Evolutionary conservation across 495 filamentous ascomycete genomes (phyloP).

Genomic region (Rhypophila decipiens): DNA sequence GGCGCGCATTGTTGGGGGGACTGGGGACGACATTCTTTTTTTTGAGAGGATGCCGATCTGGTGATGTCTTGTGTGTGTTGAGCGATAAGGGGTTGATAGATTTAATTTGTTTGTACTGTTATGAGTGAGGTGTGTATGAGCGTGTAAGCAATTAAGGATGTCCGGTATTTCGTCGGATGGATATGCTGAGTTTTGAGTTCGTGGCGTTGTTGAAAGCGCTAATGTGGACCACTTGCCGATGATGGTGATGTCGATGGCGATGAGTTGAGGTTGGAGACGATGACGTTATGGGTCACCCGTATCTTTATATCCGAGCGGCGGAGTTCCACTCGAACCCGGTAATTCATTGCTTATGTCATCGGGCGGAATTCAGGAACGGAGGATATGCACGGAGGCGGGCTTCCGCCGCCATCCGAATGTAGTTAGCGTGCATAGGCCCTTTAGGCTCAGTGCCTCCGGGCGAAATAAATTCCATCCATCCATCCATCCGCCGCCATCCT

Average conservation of each 20-base stretch:
- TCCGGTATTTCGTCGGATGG: no score
- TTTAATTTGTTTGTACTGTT: not conserved
- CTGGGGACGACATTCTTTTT: not conserved
- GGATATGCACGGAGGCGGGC: no score
- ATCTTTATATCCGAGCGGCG: not conserved
- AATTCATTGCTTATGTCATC: no score
- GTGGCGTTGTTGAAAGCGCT: not conserved
- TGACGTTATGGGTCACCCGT: not conserved
- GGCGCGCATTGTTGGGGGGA: slow-evolving; percentile 48
- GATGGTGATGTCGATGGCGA: not conserved
- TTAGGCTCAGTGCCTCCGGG: no score
- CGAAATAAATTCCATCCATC: no score
- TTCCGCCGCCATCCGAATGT: no score
- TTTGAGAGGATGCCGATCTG: not conserved
- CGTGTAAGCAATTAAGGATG: no score
- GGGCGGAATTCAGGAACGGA: no score
- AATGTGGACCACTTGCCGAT: not conserved
- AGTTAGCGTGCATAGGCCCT: no score
- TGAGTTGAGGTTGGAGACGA: not conserved
- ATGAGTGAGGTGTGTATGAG: not conserved
- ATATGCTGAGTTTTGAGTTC: no score
- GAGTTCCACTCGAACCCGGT: no score
- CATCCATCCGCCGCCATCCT: no score
- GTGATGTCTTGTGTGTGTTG: not conserved
- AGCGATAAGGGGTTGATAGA: not conserved